Evolutionary conservation across 2,329 filamentous ascomycete species (phyloP), one percentile per base, ranked within the genome.

Genomic region (Berkeleyomyces rouxiae): DNA sequence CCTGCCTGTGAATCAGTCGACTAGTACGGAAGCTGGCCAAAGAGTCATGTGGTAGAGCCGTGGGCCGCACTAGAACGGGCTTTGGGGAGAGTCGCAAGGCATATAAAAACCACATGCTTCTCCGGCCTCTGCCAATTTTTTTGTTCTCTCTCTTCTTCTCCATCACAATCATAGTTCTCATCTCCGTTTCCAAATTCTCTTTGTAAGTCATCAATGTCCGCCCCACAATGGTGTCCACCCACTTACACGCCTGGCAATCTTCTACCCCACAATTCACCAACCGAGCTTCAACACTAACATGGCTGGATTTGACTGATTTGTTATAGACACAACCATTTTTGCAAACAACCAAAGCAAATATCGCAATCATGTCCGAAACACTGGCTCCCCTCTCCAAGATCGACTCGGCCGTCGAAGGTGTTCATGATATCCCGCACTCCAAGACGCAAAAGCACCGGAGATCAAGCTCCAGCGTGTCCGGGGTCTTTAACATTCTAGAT

Each of bases 351-450:
- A 7, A 16, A 13, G 40, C 59, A 31, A 59, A 63, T 39, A 65
- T 57, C 40, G 57, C 37, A 68, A 74, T 66, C 70, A 74, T 75
- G 72, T 71, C 76, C 66, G 76, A 77, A 74, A 64, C 63, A 59
- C 47, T 64, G 36, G 61, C 64, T 36, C 82, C 86, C 70, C 82
- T 95, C 72, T 81, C 82, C 76, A 95, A 95, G 79, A 84, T 96
- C 78, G 91, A 96, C 76, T 96, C 91, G 65, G 90, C 89, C 78
- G 84, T 95, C 71, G 85, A 90, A 72, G 88, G 89, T 74, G 75
- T 91, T 70, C 44, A 59, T 33, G 61, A 65, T 40, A 49, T 63
- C 1, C 49, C 59, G 43, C 61, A 63, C 36, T 51, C 60, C 53
- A 62, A 62, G 61, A 84, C 64, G 81, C 86, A 42, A 71, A 75